phyloP scores from a whole-genome alignment of 2,329 filamentous ascomycete species.

The Colletotrichum musicola region DNA sequence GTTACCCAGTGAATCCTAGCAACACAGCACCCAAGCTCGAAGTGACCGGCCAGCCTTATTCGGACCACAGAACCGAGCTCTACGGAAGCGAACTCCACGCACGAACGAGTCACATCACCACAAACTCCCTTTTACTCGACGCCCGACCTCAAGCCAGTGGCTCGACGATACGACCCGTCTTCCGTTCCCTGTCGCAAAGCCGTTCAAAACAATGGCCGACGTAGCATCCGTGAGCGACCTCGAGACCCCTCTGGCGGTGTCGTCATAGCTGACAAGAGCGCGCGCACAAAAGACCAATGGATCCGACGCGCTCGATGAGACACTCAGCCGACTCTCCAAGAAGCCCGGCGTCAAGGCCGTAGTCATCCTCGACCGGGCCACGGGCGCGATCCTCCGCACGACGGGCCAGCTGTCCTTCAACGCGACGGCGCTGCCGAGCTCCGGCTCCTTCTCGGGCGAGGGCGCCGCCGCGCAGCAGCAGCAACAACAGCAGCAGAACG shows the following conservation, averaged over 20 bases:
- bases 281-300: conserved; percentile 52
- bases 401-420: conserved; percentile 74
- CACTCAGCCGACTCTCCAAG: conserved; percentile 77
- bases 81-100: conserved; percentile 18
- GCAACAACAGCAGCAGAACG: conserved; percentile 45
- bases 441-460: conserved; percentile 60
- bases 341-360: conserved; percentile 85
- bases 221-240: conserved; percentile 33
- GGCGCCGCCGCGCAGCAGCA: conserved; percentile 45
- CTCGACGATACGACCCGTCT: background rate
- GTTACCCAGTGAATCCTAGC: conserved; percentile 34
- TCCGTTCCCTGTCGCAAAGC: conserved; percentile 14
- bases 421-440: conserved; percentile 26
- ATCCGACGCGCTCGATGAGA: conserved; percentile 73
- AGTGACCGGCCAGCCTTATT: conserved; percentile 28
- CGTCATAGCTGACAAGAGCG: conserved; percentile 37
- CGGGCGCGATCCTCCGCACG: conserved; percentile 80
- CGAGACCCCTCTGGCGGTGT: conserved; percentile 29
- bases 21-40: conserved; percentile 16
- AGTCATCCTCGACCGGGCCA: conserved; percentile 78
- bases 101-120: background rate
- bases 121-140: background rate
- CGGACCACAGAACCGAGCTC: conserved; percentile 22
- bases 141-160: background rate
- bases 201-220: conserved; percentile 41